phyloP scores from a whole-genome alignment of 2,329 filamentous ascomycete genomes.

The Trichoderma hamatum region DNA sequence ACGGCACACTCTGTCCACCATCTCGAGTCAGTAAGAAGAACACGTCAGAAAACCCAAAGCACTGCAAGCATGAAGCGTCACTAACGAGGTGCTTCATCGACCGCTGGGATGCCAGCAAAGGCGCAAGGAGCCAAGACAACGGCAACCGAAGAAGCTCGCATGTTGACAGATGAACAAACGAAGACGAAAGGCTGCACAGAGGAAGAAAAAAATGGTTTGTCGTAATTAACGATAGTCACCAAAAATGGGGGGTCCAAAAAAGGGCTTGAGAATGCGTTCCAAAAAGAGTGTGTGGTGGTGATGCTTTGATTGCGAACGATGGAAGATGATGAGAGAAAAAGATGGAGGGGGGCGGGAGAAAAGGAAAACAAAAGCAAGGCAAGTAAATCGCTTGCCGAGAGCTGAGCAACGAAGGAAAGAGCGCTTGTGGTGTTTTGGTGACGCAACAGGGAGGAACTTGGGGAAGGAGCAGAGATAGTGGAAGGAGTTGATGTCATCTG shows the following conservation, averaged over 20 bases:
- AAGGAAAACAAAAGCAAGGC: constrained; percentile 23
- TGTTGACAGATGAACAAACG: constrained; percentile 28
- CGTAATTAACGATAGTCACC: constrained; percentile 40
- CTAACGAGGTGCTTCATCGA: constrained; percentile 13
- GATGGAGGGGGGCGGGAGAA: constrained; percentile 26
- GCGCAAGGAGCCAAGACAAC: constrained; percentile 26
- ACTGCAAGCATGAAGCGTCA: background rate
- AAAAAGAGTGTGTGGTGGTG: constrained; percentile 32
- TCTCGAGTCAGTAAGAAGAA: background rate
- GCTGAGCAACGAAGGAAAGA: constrained; percentile 11
- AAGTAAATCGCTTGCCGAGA: background rate
- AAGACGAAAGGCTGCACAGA: constrained; percentile 6
- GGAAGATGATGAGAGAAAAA: constrained; percentile 29
- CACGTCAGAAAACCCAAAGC: background rate
- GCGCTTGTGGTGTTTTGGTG: background rate
- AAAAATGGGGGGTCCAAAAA: constrained; percentile 39
- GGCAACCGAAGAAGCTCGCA: constrained; percentile 31
- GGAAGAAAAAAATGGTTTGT: constrained; percentile 33
- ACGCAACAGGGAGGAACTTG: background rate
- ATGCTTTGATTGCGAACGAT: constrained; percentile 29
- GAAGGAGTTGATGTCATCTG: background rate
- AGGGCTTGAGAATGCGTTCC: constrained; percentile 15
- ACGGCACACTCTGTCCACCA: constrained; percentile 29
- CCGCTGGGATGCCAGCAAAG: constrained; percentile 16
- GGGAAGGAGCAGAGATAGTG: too few relatives aligned